Base-by-base conservation (phyloP, 495 filamentous ascomycete species). In the Penicillium bovifimosum region DNA sequence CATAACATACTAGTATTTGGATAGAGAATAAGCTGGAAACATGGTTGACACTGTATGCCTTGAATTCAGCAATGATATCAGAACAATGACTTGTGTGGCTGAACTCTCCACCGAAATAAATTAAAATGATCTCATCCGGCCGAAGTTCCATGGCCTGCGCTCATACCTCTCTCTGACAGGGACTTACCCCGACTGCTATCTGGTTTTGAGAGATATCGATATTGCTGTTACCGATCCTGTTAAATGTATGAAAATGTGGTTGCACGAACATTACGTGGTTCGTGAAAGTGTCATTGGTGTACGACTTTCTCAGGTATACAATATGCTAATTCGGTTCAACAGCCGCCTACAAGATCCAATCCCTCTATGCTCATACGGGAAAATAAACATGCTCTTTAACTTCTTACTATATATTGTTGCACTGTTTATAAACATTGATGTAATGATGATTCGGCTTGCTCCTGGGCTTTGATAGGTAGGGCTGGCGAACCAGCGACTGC, bases 41-140 rank as follows among this genome's bases (percentile, higher is more conserved):
- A 20, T 14, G 14, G 10, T 41, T 1, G 38, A 40, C 38, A 16
- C n/a, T 11, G 10, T 17, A 14, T 50, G 17, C 38, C 54, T 54
- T 60, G 54, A 57, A 34, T 52, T 54, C 17, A 28, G 20, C 34
- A n/a, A 57, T 54, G 45, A 66, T 63, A 56, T 59, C 63, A 55
- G 60, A 36, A 34, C 34, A 43, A 64, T 64, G 60, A 66, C 58
- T 55, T 61, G 58, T 55, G 63, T 66, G 63, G 63, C 63, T 63
- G 63, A 55, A 20, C 55, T 41, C 60, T 61, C 63, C 63, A 66
- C 63, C 54, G 20, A 47, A 61, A 66, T 66, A 66, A 48, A 66
- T 66, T 66, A 63, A 64, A 65, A 63, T 65, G 62, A 65, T 66
- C 60, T 66, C 63, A 66, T 66, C 50, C 60, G 48, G 51, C 57